These are phyloP conservation scores for Aegle marmelos DNA, from an alignment of 345 rosid genomes.

Conservation along the genomic window DNA sequence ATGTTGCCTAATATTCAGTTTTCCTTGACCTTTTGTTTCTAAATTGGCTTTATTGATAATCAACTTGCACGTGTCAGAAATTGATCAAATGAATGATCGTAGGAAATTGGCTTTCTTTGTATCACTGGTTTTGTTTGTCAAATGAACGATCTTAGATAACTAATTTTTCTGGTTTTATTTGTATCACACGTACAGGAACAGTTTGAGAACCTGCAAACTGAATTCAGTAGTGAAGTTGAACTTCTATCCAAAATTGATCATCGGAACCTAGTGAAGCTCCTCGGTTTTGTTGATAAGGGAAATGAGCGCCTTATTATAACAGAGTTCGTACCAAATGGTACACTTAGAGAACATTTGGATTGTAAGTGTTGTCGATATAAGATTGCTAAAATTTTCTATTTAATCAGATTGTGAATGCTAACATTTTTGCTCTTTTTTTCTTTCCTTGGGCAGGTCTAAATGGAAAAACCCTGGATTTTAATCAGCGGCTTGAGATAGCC, in stretches of 20 bases:
- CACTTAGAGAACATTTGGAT: constrained; percentile 93
- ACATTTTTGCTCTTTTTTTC: constrained; percentile 4
- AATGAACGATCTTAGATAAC: not conserved
- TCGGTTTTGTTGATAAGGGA: constrained; percentile 81
- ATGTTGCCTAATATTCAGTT: not conserved
- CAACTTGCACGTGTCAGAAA: not conserved
- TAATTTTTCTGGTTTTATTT: constrained; percentile 4
- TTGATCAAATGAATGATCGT: not conserved
- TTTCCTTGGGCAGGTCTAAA: constrained; percentile 45
- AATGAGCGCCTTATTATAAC: constrained; percentile 89
- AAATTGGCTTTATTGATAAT: not conserved
- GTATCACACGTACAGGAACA: constrained; percentile 50
- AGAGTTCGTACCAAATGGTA: constrained; percentile 86
- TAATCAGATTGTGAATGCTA: not conserved
- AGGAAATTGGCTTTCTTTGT: not conserved
- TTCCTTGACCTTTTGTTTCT: not conserved
- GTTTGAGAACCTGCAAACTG: constrained; percentile 60
- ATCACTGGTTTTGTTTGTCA: not conserved
- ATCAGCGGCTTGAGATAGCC: constrained; percentile 86
- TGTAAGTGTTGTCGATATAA: constrained; percentile 46
- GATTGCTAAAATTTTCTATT: not conserved
- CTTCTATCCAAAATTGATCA: constrained; percentile 93
- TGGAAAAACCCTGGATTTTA: constrained; percentile 74
- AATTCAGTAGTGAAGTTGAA: constrained; percentile 93
- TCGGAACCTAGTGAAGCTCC: constrained; percentile 81